A percentile compares a stretch with the other conserved stretches of the same genome.
These are phyloP conservation scores for Tulasnella sp. DNA, from an alignment of 768 basidiomycete genomes.

Conservation along the genomic window DNA sequence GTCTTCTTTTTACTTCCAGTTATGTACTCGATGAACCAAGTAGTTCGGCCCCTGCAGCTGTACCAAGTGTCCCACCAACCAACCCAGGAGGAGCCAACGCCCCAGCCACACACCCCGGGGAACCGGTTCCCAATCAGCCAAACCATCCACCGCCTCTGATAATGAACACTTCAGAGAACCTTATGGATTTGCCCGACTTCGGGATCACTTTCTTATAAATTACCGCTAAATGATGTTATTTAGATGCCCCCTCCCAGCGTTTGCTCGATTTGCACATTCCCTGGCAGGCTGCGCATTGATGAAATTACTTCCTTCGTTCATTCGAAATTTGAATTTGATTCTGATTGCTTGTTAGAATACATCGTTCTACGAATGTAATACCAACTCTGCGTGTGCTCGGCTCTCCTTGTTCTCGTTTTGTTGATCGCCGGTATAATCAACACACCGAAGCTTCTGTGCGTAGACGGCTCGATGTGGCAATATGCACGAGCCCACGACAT, in stretches of 20 bases:
- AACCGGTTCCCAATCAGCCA: neutral
- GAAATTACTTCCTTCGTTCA: too few relatives aligned
- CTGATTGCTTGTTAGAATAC: too few relatives aligned
- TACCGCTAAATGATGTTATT: neutral
- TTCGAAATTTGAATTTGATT: neutral
- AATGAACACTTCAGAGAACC: neutral
- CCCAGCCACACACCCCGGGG: neutral
- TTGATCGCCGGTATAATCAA: too few relatives aligned
- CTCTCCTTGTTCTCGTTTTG: too few relatives aligned
- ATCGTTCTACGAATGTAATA: too few relatives aligned
- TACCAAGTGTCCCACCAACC: too few relatives aligned
- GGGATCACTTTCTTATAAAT: neutral
- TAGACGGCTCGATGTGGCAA: too few relatives aligned
- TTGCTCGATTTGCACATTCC: neutral
- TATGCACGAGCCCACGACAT: too few relatives aligned
- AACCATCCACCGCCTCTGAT: neutral
- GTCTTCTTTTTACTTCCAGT: neutral
- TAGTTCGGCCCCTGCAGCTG: neutral
- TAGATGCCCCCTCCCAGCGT: slow-evolving; percentile 1
- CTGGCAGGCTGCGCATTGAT: neutral
- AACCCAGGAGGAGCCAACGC: neutral
- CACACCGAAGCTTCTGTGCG: too few relatives aligned
- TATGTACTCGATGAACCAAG: neutral
- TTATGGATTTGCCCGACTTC: neutral
- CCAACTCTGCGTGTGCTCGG: too few relatives aligned